Evolutionary conservation across 176 grass and related monocot species (phyloP), one percentile per base, ranked within the genome.

Genomic region (Carex myosuroides): DNA sequence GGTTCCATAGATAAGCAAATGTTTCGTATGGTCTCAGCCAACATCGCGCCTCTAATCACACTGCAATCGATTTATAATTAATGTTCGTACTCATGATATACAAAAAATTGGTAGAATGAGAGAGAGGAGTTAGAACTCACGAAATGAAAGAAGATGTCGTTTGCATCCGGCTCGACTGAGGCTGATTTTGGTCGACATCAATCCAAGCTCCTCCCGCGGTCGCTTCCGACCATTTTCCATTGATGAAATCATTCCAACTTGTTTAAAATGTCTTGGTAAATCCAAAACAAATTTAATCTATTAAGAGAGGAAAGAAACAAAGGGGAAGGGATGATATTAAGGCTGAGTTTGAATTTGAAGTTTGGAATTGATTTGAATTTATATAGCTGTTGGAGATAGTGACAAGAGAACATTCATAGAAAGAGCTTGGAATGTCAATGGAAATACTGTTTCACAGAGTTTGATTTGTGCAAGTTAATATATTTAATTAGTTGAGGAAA

Each of bases 1-100:
- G 96, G 96, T 75, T 99, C 96, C 62, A 99, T 80, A 87, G 88
- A 89, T 63, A 86, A 22, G 84, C 72, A 99, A 88, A 86, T 95
- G 89, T 83, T 78, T 87, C 86, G 92, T 50, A 82, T 82, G 8
- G 80, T 66, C 60, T 82, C 80, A 3, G 80, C 80, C 59, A 67
- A 22, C 37, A 82, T 14, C 1, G 80, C 80, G 4, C 80, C 80
- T 82, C 80, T 82, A 52, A 82, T 82, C 12, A 82, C 59, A 82
- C 80, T 82, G 37, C 18, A 6, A 66, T 73, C 10, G 12, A 66
- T 73, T 5, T 24, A 81, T 60, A 18, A 21, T 13, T 13, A 61
- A 39, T 60, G 54, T 18, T 61, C 18, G 16, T 41, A 59, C 11
- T 7, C 3, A 26, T 26, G 26, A 26, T 26, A 41, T 55, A n/a